Percentiles rank a stretch among this genome's conserved stretches.
Evolutionary conservation across 768 basidiomycete species (phyloP).

Genomic region (Scleroderma bovista): DNA sequence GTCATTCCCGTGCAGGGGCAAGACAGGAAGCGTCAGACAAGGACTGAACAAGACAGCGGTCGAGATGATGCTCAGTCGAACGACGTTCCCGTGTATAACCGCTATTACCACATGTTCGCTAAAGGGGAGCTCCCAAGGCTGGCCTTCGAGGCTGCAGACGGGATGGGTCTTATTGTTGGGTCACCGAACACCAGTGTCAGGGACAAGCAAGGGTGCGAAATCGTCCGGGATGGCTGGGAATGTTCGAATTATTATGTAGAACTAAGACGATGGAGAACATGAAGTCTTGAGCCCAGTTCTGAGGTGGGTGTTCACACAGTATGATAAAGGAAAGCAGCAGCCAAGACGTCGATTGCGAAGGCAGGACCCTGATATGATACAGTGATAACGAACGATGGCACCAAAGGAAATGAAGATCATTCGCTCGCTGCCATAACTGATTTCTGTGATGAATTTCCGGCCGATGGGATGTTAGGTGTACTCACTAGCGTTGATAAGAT

Average conservation of each 20-base stretch:
- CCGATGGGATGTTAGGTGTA: slow-evolving; percentile 18
- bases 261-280: slow-evolving; percentile 53
- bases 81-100: slow-evolving; percentile 54
- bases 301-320: slow-evolving; percentile 4
- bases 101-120: slow-evolving; percentile 96
- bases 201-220: slow-evolving; percentile 47
- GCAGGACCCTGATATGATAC: slow-evolving; percentile 22
- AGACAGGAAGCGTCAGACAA: slow-evolving; percentile 11
- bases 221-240: slow-evolving; percentile 79
- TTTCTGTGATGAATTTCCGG: slow-evolving; percentile 10
- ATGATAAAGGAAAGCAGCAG: slow-evolving; percentile 6
- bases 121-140: slow-evolving; percentile 69
- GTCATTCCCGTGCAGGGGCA: slow-evolving; percentile 42
- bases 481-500: slow-evolving; percentile 95
- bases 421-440: slow-evolving; percentile 92
- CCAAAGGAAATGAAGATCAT: slow-evolving; percentile 40
- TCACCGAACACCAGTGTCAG: slow-evolving; percentile 11
- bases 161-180: slow-evolving; percentile 51
- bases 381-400: slow-evolving; percentile 13
- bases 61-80: neutral
- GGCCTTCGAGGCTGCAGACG: slow-evolving; percentile 55
- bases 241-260: slow-evolving; percentile 87
- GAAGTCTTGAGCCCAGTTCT: slow-evolving; percentile 11
- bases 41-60: slow-evolving; percentile 2
- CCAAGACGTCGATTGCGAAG: slow-evolving; percentile 18